phyloP scores from a whole-genome alignment of 1,284 basidiomycete species.

The Mycena sp. region DNA sequence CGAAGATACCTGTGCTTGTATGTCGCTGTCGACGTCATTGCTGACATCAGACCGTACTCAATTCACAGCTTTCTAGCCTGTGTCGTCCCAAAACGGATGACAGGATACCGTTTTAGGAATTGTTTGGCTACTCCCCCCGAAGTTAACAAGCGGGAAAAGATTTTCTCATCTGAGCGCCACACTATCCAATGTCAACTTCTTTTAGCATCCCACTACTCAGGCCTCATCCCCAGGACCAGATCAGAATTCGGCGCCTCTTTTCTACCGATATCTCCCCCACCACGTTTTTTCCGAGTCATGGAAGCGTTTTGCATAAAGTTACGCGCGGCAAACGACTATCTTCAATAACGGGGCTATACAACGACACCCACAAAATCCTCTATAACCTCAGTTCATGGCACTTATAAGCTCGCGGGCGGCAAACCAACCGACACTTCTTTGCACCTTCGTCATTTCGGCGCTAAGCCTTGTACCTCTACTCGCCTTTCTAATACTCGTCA shows the following conservation, averaged over 20 bases:
- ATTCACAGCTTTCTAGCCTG: background rate
- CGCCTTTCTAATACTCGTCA: conserved; percentile 21
- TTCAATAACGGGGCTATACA: background rate
- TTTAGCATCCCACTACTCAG: background rate
- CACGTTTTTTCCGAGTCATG: conserved; percentile 8
- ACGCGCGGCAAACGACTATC: background rate
- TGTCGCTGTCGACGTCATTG: background rate
- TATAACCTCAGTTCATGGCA: background rate
- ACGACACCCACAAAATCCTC: background rate
- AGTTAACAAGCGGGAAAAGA: background rate
- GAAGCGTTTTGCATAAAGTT: background rate
- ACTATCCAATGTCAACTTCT: background rate
- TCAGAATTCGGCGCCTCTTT: conserved; percentile 2
- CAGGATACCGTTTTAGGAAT: background rate
- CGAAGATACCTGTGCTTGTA: background rate
- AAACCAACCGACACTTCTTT: conserved; percentile 9
- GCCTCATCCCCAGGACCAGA: background rate
- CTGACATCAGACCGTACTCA: background rate
- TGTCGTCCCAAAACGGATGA: background rate
- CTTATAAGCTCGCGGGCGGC: conserved; percentile 14
- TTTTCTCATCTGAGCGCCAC: conserved; percentile 22
- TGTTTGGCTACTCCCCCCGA: background rate
- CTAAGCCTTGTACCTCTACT: conserved; percentile 15
- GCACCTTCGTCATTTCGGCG: conserved; percentile 7
- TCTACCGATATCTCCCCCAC: conserved; percentile 14